Percentiles rank a stretch among this genome's conserved stretches.
Evolutionary conservation across 1,284 basidiomycete genomes (phyloP).

Genomic region (Heliocybe sulcata): DNA sequence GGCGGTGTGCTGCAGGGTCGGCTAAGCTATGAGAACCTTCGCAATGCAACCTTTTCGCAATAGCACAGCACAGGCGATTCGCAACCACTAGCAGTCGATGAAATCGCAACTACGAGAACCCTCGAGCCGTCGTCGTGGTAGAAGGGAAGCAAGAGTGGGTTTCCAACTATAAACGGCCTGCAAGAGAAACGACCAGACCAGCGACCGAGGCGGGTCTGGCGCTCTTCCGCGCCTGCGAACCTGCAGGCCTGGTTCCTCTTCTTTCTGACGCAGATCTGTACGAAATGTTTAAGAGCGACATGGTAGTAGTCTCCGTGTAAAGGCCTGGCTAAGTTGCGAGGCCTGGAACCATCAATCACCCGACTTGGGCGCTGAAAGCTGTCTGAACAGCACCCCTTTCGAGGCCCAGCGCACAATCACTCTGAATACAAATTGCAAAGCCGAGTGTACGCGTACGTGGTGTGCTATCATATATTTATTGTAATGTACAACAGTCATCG

Average conservation of each 20-base stretch:
- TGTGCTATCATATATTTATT: neutral
- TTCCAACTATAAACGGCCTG: neutral
- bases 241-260: neutral
- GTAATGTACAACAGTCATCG: neutral
- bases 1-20: slow-evolving; percentile 6
- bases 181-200: neutral
- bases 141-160: neutral
- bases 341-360: neutral
- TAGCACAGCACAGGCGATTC: neutral
- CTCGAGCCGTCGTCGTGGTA: neutral
- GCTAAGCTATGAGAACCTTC: too few relatives aligned
- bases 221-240: neutral
- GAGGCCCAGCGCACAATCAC: too few relatives aligned
- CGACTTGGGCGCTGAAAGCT: neutral
- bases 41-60: slow-evolving; percentile 6
- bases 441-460: neutral
- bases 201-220: neutral
- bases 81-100: too few relatives aligned
- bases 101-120: neutral
- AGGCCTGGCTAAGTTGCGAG: neutral
- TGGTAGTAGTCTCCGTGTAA: neutral
- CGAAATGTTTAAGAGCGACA: neutral
- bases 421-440: neutral
- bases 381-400: too few relatives aligned
- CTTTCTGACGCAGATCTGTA: neutral